These are phyloP conservation scores for Esteya vermicola DNA, from an alignment of 2,329 filamentous ascomycete genomes.

Conservation along the genomic window DNA sequence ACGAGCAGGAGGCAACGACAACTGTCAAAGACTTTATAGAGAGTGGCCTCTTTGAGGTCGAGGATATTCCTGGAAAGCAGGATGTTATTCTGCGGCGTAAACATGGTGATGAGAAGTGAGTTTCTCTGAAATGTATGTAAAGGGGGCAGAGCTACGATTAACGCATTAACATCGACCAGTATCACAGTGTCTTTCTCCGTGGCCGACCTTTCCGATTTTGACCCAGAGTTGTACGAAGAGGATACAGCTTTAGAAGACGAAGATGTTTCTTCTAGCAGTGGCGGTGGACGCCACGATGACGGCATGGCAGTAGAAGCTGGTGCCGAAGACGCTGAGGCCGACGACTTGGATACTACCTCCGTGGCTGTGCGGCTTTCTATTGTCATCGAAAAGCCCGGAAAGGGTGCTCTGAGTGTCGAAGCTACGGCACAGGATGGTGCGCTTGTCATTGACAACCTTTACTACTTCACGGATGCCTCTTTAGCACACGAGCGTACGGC, in stretches of 20 bases:
- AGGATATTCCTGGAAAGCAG: slow-evolving; percentile 73
- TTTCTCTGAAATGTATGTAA: neutral
- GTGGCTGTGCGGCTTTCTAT: slow-evolving; percentile 78
- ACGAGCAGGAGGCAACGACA: slow-evolving; percentile 55
- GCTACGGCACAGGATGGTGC: slow-evolving; percentile 73
- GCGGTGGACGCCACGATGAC: slow-evolving; percentile 29
- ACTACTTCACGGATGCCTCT: slow-evolving; percentile 67
- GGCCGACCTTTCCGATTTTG: slow-evolving; percentile 59
- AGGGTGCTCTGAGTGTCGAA: slow-evolving; percentile 78
- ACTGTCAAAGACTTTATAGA: slow-evolving; percentile 81
- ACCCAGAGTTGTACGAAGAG: slow-evolving; percentile 45
- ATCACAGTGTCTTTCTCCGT: slow-evolving; percentile 70
- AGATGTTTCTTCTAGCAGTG: slow-evolving; percentile 28
- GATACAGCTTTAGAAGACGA: slow-evolving; percentile 40
- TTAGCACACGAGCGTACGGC: slow-evolving; percentile 63
- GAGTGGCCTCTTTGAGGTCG: slow-evolving; percentile 69
- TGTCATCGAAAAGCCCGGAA: slow-evolving; percentile 73
- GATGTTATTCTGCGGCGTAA: slow-evolving; percentile 73
- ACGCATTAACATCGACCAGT: slow-evolving; percentile 15
- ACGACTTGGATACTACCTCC: slow-evolving; percentile 38
- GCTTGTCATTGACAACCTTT: slow-evolving; percentile 81
- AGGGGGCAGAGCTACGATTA: neutral
- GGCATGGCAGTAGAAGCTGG: slow-evolving; percentile 39
- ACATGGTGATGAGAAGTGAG: slow-evolving; percentile 74
- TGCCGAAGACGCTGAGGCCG: slow-evolving; percentile 41